Conservation (phyloP, 176 grass and related monocot genomes). For the Oryza officinalis region DNA sequence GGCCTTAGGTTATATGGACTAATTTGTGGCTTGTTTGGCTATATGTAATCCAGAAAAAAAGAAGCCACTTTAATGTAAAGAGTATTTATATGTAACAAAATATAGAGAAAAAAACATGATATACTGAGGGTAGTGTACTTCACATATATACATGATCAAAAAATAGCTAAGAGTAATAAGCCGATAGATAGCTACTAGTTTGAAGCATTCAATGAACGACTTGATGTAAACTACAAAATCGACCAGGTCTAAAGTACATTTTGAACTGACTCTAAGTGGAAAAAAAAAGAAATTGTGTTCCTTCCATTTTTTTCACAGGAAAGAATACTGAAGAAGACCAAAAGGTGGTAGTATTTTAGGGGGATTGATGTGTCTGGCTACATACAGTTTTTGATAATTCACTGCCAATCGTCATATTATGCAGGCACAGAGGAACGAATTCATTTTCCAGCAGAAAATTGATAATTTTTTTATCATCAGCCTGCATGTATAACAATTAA, state of each 20-base stretch:
- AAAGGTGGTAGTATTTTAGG: conserved; percentile 12
- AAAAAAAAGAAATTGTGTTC: background rate
- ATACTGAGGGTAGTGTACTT: background rate
- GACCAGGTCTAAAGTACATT: background rate
- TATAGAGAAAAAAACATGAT: background rate
- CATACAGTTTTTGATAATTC: conserved; percentile 84
- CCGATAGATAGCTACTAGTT: background rate
- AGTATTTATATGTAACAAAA: no score
- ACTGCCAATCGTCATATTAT: conserved; percentile 71
- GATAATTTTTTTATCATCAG: conserved; percentile 61
- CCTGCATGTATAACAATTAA: conserved; percentile 44
- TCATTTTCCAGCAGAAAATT: conserved; percentile 62
- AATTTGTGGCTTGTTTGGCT: background rate
- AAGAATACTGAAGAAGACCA: background rate
- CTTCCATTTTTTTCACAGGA: background rate
- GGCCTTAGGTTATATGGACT: background rate
- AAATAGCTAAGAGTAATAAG: background rate
- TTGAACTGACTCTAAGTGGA: conserved; percentile 5
- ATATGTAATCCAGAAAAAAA: background rate
- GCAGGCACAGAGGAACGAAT: conserved; percentile 72
- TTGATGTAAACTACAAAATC: background rate
- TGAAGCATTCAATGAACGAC: conserved; percentile 14
- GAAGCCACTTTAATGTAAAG: no score
- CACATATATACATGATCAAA: background rate
- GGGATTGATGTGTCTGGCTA: background rate